Percentiles rank a stretch among this genome's conserved stretches.
These are phyloP conservation scores for Macroventuria anomochaeta DNA, from an alignment of 2,329 filamentous ascomycete genomes.

Conservation along the genomic window DNA sequence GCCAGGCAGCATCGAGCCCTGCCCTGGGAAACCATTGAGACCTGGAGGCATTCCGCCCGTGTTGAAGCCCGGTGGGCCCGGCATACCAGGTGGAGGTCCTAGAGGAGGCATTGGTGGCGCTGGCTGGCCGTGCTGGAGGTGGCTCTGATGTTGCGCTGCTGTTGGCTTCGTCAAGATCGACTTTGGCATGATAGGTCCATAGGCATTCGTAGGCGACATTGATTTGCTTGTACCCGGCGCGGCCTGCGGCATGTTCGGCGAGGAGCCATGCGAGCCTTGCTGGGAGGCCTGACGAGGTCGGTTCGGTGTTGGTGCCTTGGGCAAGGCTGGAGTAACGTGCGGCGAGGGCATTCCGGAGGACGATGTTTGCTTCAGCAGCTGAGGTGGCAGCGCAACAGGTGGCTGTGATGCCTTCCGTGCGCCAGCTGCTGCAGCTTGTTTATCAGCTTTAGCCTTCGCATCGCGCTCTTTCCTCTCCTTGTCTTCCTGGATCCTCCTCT, in stretches of 20 bases:
- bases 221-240: conserved; percentile 58
- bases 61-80: conserved; percentile 60
- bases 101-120: conserved; percentile 70
- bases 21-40: conserved; percentile 58
- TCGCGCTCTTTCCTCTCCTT: conserved; percentile 68
- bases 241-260: conserved; percentile 71
- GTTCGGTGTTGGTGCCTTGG: conserved; percentile 82
- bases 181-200: conserved; percentile 70
- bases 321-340: conserved; percentile 80
- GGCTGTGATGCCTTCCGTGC: conserved; percentile 48
- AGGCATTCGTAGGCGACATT: conserved; percentile 67
- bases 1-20: conserved; percentile 60
- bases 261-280: conserved; percentile 73
- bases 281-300: conserved; percentile 80
- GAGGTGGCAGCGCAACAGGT: conserved; percentile 60
- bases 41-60: conserved; percentile 54
- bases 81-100: conserved; percentile 63
- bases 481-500: conserved; percentile 66
- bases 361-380: conserved; percentile 60
- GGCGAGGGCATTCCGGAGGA: conserved; percentile 72
- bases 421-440: conserved; percentile 34
- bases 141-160: conserved; percentile 53
- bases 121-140: conserved; percentile 64
- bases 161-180: conserved; percentile 65
- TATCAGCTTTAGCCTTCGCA: conserved; percentile 54